Base-by-base conservation (phyloP, 805 yeast genomes). In the Dipodascus geniculatus region DNA sequence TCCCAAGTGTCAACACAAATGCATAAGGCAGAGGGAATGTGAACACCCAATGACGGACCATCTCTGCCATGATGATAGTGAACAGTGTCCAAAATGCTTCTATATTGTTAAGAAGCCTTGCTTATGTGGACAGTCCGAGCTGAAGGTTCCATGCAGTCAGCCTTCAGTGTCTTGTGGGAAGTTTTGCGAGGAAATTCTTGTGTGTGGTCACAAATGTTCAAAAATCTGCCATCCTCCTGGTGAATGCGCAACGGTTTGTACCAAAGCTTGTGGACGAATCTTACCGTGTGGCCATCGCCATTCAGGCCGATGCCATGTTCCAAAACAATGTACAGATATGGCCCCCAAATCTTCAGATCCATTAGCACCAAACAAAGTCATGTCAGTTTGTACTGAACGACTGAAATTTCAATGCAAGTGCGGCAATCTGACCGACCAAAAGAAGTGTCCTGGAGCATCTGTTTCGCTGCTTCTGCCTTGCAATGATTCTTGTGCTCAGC, bases 51-150 rank as follows among this genome's bases (percentile, higher is more conserved):
- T 76, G 20, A 84, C 81, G 64, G 60, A 57, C 33, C 97, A 89
- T 64, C 68, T 72, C 33, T 89, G 97, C 65, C 97, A 89, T 65
- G 76, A 71, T n/a, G 81, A 79, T 56, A 72, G 73, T 48, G 73
- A 70, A 3, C 61, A 68, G 2, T 89, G 97, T 67, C 95, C 95
- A 0, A 80, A 80, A 56, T 89, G 96, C 67, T 85, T 95, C 0
- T 71, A 70, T 23, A 61, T 79, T 3, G 82, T 82, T 1, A 70
- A 73, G 24, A 81, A 78, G 58, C 58, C 57, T 22, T 85, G 95
- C 64, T 38, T 38, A 14, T 38, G 44, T n/a, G 44, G 49, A 22
- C 74, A 75, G 58, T 85, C 93, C 72, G 86, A 85, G 2, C 71
- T 75, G 57, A 60, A 63, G 9, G 67, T 69, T 23, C 78, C 78